Percentiles rank a stretch among this genome's conserved stretches.
These are phyloP conservation scores for Xylaria digitata DNA, from an alignment of 2,329 filamentous ascomycete genomes.

Conservation along the genomic window DNA sequence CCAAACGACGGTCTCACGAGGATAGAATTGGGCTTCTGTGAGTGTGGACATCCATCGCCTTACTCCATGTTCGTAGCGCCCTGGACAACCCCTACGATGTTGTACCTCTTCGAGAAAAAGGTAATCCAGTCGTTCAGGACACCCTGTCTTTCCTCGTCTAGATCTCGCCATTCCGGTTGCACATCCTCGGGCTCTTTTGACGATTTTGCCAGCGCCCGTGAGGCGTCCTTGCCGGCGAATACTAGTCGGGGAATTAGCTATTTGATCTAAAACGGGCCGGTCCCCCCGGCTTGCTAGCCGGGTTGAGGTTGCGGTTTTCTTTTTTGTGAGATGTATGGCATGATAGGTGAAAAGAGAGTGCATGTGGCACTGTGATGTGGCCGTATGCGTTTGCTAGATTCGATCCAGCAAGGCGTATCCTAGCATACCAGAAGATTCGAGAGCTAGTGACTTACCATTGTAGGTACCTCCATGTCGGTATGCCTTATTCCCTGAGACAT, in stretches of 20 bases:
- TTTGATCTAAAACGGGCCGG: neutral
- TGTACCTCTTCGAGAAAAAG: constrained; percentile 97
- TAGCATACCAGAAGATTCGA: neutral
- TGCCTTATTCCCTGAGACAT: constrained; percentile 88
- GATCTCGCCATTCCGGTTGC: constrained; percentile 81
- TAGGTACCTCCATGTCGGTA: constrained; percentile 88
- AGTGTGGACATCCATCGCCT: constrained; percentile 7
- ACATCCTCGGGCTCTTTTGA: constrained; percentile 90
- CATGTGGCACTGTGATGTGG: neutral
- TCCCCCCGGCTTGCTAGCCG: too few relatives aligned
- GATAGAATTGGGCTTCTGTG: neutral
- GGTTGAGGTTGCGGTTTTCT: neutral
- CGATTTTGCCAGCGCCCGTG: constrained; percentile 87
- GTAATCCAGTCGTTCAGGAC: constrained; percentile 92
- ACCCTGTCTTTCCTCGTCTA: constrained; percentile 85
- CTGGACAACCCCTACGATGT: constrained; percentile 78
- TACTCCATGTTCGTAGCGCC: constrained; percentile 69
- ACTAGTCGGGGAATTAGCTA: constrained; percentile 65
- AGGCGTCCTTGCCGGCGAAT: constrained; percentile 95
- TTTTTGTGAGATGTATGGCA: neutral
- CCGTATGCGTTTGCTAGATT: neutral
- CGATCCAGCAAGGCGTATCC: neutral
- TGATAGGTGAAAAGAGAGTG: neutral
- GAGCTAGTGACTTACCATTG: constrained; percentile 70
- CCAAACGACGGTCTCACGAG: neutral